phyloP scores from a whole-genome alignment of 2,329 filamentous ascomycete genomes.

The Metarhizium sp. region DNA sequence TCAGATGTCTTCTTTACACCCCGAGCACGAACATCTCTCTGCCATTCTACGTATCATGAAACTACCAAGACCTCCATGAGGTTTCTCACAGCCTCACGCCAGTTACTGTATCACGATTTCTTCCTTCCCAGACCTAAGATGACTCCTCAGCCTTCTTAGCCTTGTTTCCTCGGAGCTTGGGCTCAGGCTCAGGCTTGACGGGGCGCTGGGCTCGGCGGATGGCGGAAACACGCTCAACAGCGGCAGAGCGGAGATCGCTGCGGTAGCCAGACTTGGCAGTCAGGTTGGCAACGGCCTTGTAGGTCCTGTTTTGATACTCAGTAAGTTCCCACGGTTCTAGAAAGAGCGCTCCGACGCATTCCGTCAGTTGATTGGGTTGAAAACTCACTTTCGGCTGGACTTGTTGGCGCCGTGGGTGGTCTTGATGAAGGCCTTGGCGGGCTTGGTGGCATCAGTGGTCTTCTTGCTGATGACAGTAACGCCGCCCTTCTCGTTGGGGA shows the following conservation, averaged over 20 bases:
- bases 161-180: constrained; percentile 72
- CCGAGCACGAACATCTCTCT: no score
- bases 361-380: no score
- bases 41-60: not conserved
- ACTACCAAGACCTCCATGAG: not conserved
- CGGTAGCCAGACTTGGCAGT: constrained; percentile 83
- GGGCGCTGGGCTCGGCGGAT: constrained; percentile 71
- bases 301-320: constrained; percentile 54
- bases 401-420: constrained; percentile 63
- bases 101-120: not conserved
- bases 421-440: constrained; percentile 55
- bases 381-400: constrained; percentile 57
- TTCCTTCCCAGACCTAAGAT: constrained; percentile 15
- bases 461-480: constrained; percentile 83
- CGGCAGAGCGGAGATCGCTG: constrained; percentile 63
- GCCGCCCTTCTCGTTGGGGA: constrained; percentile 66
- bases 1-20: not conserved
- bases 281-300: constrained; percentile 76
- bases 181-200: constrained; percentile 64
- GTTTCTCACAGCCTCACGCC: not conserved
- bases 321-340: not conserved
- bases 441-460: constrained; percentile 60
- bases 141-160: constrained; percentile 58
- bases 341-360: constrained; percentile 8
- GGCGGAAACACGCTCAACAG: constrained; percentile 80